These are phyloP conservation scores for Suhomyces coccinellae DNA, from an alignment of 1,139 yeast species.

Conservation along the genomic window DNA sequence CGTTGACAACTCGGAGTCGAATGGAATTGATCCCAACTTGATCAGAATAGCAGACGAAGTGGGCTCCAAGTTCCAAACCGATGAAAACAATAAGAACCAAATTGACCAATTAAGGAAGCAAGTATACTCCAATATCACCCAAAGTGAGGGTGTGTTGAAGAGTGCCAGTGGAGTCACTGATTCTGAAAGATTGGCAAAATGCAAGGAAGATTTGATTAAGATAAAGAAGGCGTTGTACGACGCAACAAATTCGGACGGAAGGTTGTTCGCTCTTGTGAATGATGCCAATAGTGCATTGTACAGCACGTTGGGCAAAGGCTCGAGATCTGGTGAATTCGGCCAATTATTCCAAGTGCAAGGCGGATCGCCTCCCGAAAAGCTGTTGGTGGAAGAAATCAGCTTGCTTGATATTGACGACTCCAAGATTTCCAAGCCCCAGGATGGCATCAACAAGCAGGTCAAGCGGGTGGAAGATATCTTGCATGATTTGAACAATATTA, in stretches of 20 bases:
- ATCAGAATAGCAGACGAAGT: conserved; percentile 31
- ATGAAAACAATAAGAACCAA: conserved; percentile 24
- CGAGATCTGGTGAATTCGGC: conserved; percentile 32
- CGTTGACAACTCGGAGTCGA: background rate
- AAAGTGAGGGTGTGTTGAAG: conserved; percentile 34
- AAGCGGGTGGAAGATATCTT: conserved; percentile 48
- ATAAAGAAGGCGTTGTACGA: conserved; percentile 66
- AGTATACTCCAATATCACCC: conserved; percentile 40
- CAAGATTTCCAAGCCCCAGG: conserved; percentile 25
- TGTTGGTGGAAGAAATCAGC: conserved; percentile 37
- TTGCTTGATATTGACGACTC: conserved; percentile 65
- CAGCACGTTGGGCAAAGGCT: conserved; percentile 34
- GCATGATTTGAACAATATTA: conserved; percentile 45
- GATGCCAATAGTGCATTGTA: conserved; percentile 29
- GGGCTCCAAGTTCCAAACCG: conserved; percentile 22
- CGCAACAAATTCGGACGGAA: conserved; percentile 67
- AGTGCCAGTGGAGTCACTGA: conserved; percentile 7
- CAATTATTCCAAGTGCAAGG: conserved; percentile 26
- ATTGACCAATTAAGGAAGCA: conserved; percentile 36
- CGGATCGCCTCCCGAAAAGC: conserved; percentile 8
- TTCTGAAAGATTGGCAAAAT: conserved; percentile 14
- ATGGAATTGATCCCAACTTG: conserved; percentile 20
- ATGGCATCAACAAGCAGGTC: conserved; percentile 24
- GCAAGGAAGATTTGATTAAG: conserved; percentile 54
- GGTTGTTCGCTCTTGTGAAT: conserved; percentile 43